Base-by-base conservation (phyloP, 2,329 filamentous ascomycete genomes). In the Epichloe glyceriae region DNA sequence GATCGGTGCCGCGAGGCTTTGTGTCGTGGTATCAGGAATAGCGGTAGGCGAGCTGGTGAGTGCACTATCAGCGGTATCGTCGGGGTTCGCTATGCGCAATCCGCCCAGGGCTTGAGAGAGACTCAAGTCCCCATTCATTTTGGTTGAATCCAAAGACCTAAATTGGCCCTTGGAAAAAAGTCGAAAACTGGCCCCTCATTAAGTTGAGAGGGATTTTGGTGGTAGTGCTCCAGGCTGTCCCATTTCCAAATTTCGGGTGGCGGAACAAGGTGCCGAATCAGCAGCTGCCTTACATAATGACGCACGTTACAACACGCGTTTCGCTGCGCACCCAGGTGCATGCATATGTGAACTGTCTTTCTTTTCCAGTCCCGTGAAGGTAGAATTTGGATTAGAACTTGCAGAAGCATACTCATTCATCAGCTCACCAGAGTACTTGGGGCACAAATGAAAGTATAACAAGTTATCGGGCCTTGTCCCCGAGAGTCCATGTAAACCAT, bases 1-100 rank as follows among this genome's bases (percentile, higher is more conserved):
- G 47, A 50, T 38, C 34, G 55, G 41, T 33, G 54, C 47, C 33
- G 50, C 33, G 41, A 56, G 17, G 34, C 53, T 52, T 41, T 51
- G 47, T 26, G 56, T 56, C 26, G 58, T 30, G 19, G 30, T 46
- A 42, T 64, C 60, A 44, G 58, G 48, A 22, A 22, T 15, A 49
- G 60, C 59, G 48, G 61, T 53, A 48, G 53, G 47, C 34, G 45
- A 39, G 35, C 33, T 34, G 34, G 44, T 26, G n/a, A 45, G 44
- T 41, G 46, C 14, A 41, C 33, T 47, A 22, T 69, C 67, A 63
- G 62, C 67, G 56, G 79, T 76, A 70, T 93, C 82, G 71, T 96
- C 90, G 50, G 91, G 91, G 68, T 97, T 98, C 61, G 93, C 91
- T 68, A 98, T 97, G 67, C 91, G 88, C 69, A 98, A 75, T 62